Base-by-base conservation (phyloP, 164 flowering plant species). In the Sextonia rubra region DNA sequence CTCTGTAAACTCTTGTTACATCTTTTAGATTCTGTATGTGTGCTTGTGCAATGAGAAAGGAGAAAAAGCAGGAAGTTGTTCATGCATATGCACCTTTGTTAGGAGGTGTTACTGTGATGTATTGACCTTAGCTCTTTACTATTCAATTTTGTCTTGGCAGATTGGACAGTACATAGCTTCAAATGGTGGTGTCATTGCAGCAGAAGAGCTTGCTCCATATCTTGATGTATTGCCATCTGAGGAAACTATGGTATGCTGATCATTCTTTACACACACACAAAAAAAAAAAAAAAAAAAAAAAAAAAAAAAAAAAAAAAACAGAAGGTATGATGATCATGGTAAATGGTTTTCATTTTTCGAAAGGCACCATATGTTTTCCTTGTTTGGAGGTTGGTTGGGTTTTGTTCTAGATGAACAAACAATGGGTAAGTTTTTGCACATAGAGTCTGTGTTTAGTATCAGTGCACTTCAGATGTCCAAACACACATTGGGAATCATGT, bases 151-250 rank as follows among this genome's bases (percentile, higher is more conserved):
- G n/a, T 76, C 1, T 17, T 71, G 82, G 82, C 87, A 96, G 99
- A 92, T 96, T 75, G 99, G 99, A 18, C 83, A 92, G 71, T 90
- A 91, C 75, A 90, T 96, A 77, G 60, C 95, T 64, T 84, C 97
- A 62, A 89, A 90, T 82, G 99, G 98, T 65, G 98, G 98, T 30
- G 97, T 91, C 72, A 91, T 96, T 64, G 77, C 99, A 47, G 95
- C 97, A 63, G 97, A 96, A 83, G 99, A 96, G 85, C 90, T 96
- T 80, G 98, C 99, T 64, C 99, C 99, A 37, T 96, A 85, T 88
- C 95, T 96, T 77, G 99, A 96, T 87, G 79, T 91, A 68, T 73
- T 80, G 64, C 77, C 83, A 47, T 7, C 78, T 62, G 78, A 82
- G 26, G 80, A 77, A 66, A 72, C 66, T 60, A 60, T 56, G 88